Evolutionary conservation across 2,329 filamentous ascomycete genomes (phyloP).

Genomic region (Trichoderma koningii): DNA sequence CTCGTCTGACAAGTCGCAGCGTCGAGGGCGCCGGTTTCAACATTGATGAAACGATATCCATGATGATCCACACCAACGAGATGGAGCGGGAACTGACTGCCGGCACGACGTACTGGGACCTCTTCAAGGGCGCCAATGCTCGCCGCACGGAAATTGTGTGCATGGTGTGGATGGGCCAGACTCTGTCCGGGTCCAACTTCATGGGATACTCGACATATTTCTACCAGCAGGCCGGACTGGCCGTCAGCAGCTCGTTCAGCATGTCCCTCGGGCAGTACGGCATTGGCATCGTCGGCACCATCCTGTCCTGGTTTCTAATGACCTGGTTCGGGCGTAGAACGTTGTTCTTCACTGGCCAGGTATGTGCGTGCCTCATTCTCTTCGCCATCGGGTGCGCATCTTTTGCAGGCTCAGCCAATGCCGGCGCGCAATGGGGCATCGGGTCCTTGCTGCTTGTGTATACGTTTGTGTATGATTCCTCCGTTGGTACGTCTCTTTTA

Average conservation of each 20-base stretch:
- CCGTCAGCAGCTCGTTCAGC: conserved; percentile 42
- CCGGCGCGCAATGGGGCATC: conserved; percentile 50
- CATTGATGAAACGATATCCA: conserved; percentile 49
- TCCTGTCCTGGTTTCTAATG: conserved; percentile 51
- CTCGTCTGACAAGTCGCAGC: conserved; percentile 46
- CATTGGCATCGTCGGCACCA: conserved; percentile 49
- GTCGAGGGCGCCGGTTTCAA: conserved; percentile 38
- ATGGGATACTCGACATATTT: conserved; percentile 63
- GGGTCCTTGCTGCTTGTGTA: conserved; percentile 50
- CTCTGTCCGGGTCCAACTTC: conserved; percentile 44
- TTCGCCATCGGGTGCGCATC: conserved; percentile 58
- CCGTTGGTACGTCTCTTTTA: conserved; percentile 35
- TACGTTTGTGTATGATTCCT: conserved; percentile 47
- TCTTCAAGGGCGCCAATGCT: conserved; percentile 51
- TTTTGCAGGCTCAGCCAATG: conserved; percentile 48
- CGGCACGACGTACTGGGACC: conserved; percentile 49
- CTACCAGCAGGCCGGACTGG: conserved; percentile 48
- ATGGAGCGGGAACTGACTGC: conserved; percentile 45
- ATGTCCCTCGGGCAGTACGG: conserved; percentile 47
- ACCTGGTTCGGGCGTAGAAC: conserved; percentile 48
- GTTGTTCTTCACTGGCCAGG: conserved; percentile 50
- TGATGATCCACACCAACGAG: conserved; percentile 56
- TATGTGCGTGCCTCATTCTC: conserved; percentile 49
- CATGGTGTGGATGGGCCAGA: conserved; percentile 48
- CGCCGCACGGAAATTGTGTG: conserved; percentile 51